Evolutionary conservation across 2,329 filamentous ascomycete genomes (phyloP), one percentile per base, ranked within the genome.

Genomic region (Botrytis porri): DNA sequence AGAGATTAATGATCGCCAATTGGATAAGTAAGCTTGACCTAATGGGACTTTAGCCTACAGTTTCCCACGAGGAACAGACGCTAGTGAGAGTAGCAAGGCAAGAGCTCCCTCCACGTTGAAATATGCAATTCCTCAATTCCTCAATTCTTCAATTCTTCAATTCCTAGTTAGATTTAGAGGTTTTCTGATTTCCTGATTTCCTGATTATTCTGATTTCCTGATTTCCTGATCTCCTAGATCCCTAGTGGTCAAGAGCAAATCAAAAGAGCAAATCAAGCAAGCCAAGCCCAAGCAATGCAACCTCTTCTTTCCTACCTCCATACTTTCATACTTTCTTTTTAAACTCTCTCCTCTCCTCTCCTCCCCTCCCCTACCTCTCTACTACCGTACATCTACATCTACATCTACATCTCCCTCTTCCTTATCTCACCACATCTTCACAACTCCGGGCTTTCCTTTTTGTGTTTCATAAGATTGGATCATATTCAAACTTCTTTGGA

Each of bases 391-490:
- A 43, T 43, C 41, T 18, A 14, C 41, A 43, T 57, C 51, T 51
- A 6, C 25, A 4, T 60, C 18, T 69, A 41, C 37, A 39, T 29
- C 43, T 63, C 72, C 71, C 22, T 57, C 63, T 22, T 41, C 45
- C 39, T 29, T 59, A 43, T 62, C 35, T 61, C n/a, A 39, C n/a
- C 18, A 61, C 29, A 37, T 61, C 60, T 71, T 48, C 45, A 39
- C 41, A 39, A 25, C 43, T 41, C 32, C 29, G 18, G 65, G 0
- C 16, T 39, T 57, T 57, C 25, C 61, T 37, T 66, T 66, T 43
- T 20, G 29, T 41, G 25, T 45, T 29, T 39, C 51, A 70, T 37
- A 48, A 57, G 9, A 67, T 67, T 67, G 65, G 65, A 41, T 69
- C 51, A 32, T 41, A 29, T 57, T 69, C 48, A 57, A 57, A 41